These are phyloP conservation scores for Starmera amethionina DNA, from an alignment of 805 yeast genomes.

Conservation along the genomic window DNA sequence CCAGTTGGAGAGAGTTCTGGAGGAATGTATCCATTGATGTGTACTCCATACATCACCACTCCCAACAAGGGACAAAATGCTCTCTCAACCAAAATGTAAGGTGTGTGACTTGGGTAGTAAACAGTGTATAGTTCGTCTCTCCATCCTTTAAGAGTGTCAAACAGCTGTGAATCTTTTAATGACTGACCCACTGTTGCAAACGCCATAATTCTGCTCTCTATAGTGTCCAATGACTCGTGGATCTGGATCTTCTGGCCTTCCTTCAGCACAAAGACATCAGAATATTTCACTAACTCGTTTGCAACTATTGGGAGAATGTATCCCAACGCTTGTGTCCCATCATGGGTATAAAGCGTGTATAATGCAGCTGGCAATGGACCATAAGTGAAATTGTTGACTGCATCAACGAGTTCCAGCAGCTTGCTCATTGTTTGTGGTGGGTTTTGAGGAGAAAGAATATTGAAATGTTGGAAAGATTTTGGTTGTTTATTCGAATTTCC, in stretches of 20 bases:
- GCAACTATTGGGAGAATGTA: constrained; percentile 8
- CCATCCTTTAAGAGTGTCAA: constrained; percentile 59
- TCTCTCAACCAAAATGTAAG: constrained; percentile 69
- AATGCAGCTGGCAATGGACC: constrained; percentile 2
- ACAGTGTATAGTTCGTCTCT: constrained; percentile 74
- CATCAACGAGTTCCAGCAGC: constrained; percentile 14
- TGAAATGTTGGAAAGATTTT: too few relatives aligned
- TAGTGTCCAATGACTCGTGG: constrained; percentile 20
- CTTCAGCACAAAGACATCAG: constrained; percentile 15
- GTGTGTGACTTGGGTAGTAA: constrained; percentile 41
- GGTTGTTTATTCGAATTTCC: too few relatives aligned
- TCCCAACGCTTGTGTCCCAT: constrained; percentile 8
- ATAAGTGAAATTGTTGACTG: constrained; percentile 18
- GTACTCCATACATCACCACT: constrained; percentile 83
- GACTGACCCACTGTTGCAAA: constrained; percentile 32
- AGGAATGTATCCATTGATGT: constrained; percentile 69
- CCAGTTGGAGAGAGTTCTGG: constrained; percentile 28
- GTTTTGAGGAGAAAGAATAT: too few relatives aligned
- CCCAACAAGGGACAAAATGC: constrained; percentile 78
- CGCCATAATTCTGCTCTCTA: constrained; percentile 30
- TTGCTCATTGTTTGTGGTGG: neutral
- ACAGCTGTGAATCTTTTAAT: constrained; percentile 26
- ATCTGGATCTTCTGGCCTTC: constrained; percentile 19
- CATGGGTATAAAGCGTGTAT: constrained; percentile 9
- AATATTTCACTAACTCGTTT: constrained; percentile 2